Base-by-base conservation (phyloP, 2,329 filamentous ascomycete genomes). In the Parasarocladium wereldwijsianum region DNA sequence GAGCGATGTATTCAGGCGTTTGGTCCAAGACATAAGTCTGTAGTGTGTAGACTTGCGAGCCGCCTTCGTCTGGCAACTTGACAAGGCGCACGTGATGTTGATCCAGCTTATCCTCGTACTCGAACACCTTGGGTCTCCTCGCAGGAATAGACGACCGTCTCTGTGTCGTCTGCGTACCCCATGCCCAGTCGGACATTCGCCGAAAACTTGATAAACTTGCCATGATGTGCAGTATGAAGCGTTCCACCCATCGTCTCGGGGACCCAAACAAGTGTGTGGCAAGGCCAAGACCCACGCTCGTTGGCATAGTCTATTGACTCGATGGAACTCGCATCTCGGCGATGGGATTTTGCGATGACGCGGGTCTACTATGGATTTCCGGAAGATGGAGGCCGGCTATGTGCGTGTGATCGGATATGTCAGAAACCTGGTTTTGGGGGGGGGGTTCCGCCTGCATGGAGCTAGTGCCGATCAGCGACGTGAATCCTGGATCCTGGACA, bases 1-100 rank as follows among this genome's bases (percentile, higher is more conserved):
- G 32, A 24, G 41, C 39, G 26, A 40, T 35, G 34, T 38, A 47
- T 6, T 30, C 30, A 11, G 37, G 40, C 15, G 32, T 33, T 25
- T 34, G 17, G 9, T 31, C 21, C 6, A 43, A 16, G 3, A 33
- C 22, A 27, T 36, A 41, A 8, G 39, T 41, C 27, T 39, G 27
- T 6, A 43, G 19, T 7, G 36, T 35, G 32, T 39, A 29, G 6
- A n/a, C 30, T 21, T n/a, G 14, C 3, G 34, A 27, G 11, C 20
- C 18, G 23, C 31, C 14, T 8, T 33, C 14, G 11, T 24, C 26
- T 21, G 39, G 39, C 10, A 42, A 34, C 17, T 34, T 38, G 18
- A 40, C 14, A 14, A 41, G 37, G 6, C 39, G 37, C 19, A 41
- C 37, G 10, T 37, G 36, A 10, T 33, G 14, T 15, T 26, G 24